Conservation (phyloP, 805 yeast species). For the Nakazawaea ishiwadae region DNA sequence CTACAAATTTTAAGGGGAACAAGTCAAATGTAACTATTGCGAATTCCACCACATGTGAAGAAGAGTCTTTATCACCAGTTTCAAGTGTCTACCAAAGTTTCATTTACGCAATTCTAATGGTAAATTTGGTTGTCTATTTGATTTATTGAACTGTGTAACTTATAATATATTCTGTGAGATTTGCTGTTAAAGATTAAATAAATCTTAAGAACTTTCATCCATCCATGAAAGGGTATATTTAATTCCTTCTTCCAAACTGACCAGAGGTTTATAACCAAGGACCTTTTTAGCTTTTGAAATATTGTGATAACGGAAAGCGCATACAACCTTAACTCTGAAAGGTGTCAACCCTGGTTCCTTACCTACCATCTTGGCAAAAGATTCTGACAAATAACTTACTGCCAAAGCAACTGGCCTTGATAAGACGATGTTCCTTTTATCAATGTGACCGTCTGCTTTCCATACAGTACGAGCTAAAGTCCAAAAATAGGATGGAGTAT, state of each 20-base stretch:
- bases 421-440: constrained; percentile 61
- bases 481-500: constrained; percentile 95
- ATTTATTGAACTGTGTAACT: not conserved
- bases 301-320: constrained; percentile 92
- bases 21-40: not conserved
- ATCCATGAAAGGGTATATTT: constrained; percentile 80
- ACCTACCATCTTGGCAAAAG: constrained; percentile 62
- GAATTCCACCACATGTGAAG: constrained; percentile 2
- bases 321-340: constrained; percentile 86
- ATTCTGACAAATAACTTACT: constrained; percentile 78
- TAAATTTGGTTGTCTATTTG: not conserved
- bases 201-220: constrained; percentile 48
- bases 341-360: constrained; percentile 95
- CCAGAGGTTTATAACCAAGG: constrained; percentile 78
- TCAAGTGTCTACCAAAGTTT: not conserved
- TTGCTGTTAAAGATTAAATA: no score
- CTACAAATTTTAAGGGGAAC: not conserved
- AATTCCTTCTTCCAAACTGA: constrained; percentile 76
- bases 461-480: constrained; percentile 93
- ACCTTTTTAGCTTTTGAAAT: constrained; percentile 78
- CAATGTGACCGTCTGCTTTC: constrained; percentile 92
- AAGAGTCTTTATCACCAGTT: not conserved
- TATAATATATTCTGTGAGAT: no score
- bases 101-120: not conserved
- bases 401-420: constrained; percentile 71